Evolutionary conservation across 345 rosid species (phyloP).

Genomic region (Abelmoschus esculentus): DNA sequence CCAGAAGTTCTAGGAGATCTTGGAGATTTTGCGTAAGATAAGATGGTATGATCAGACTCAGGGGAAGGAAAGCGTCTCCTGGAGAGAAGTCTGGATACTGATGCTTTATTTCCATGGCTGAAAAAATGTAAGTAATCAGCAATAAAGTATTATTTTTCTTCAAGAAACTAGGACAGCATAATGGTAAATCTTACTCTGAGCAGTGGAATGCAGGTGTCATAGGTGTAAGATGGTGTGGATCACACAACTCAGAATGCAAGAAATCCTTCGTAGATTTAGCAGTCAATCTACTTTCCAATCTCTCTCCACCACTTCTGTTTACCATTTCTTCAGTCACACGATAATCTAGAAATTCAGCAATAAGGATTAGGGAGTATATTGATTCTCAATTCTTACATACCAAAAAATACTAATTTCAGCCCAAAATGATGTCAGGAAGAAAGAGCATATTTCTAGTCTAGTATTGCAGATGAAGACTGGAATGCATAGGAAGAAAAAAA

Average conservation of each 20-base stretch:
- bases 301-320: slow-evolving; percentile 22
- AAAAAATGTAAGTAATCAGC: neutral
- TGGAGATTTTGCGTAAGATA: slow-evolving; percentile 18
- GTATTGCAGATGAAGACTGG: neutral
- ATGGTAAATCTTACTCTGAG: slow-evolving; percentile 29
- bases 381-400: neutral
- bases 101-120: slow-evolving; percentile 34
- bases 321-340: slow-evolving; percentile 21
- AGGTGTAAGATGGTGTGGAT: slow-evolving; percentile 29
- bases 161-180: neutral
- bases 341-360: slow-evolving; percentile 25
- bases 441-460: neutral
- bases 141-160: slow-evolving; percentile 9
- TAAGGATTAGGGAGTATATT: neutral
- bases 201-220: slow-evolving; percentile 38
- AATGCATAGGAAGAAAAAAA: neutral
- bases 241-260: slow-evolving; percentile 16
- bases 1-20: slow-evolving; percentile 21
- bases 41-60: slow-evolving; percentile 24
- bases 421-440: neutral
- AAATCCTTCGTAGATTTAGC: slow-evolving; percentile 13
- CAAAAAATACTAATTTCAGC: neutral
- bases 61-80: slow-evolving; percentile 27
- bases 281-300: slow-evolving; percentile 18
- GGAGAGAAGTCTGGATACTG: slow-evolving; percentile 20